Evolutionary conservation across 2,329 filamentous ascomycete species (phyloP), one percentile per base, ranked within the genome.

Genomic region (Aaosphaeria arxii): DNA sequence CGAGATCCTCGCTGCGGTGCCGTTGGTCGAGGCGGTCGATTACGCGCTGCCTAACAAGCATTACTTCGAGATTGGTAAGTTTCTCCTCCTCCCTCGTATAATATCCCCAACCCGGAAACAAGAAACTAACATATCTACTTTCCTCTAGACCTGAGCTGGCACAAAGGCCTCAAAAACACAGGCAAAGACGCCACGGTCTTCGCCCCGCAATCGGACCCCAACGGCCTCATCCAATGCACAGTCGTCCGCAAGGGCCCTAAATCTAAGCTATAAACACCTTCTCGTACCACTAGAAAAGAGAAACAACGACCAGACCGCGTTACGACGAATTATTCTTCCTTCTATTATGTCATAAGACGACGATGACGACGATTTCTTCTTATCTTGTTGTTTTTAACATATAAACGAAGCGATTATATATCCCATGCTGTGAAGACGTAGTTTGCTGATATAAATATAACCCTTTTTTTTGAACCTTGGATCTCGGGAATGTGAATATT

Each of bases 21-120:
- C 90, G 11, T 77, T 85, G 54, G 81, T 91, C 24, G 82, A 86
- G 40, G 78, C 80, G 24, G 89, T 94, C 39, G 82, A 87, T 61
- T 97, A 96, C 69, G 79, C 86, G 6, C 79, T 99, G 63, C 94
- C 94, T 7, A 99, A 99, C 79, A 97, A 96, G 78, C 94, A 99
- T 75, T 97, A 96, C 76, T 97, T 97, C 67, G 92, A 97, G 74
- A 86, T 97, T 71, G 88, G 85, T 90, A 76, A 75, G 86, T 77
- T 48, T 28, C 46, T 33, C 29, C 24, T 13, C 7, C 32, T 7
- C 5, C 36, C 17, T 24, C 17, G 13, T 9, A 6, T 3, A 2
- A 40, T 9, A 30, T 24, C 31, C 35, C 44, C 39, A 44, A 47
- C 29, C 3, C n/a, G 29, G 13, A 43, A 48, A 40, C 7, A 30